A percentile compares a stretch with the other conserved stretches of the same genome.
Evolutionary conservation across 2,329 filamentous ascomycete species (phyloP).

Genomic region (Alternaria sp.): DNA sequence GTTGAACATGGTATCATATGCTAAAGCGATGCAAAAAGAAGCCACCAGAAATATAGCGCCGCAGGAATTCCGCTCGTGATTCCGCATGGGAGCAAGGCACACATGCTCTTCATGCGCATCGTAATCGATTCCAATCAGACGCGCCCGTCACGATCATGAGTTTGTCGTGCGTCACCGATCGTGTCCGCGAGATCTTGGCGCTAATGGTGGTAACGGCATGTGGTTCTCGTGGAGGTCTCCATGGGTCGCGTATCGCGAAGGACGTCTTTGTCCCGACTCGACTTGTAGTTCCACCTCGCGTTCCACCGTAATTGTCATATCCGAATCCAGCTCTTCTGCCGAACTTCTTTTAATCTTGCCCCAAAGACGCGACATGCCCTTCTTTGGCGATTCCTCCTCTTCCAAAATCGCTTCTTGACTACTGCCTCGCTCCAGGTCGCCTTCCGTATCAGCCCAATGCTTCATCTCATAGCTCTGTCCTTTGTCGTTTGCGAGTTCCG

Average conservation of each 20-base stretch:
- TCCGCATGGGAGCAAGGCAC: neutral
- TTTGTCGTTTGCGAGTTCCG: slow-evolving; percentile 22
- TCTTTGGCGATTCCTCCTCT: slow-evolving; percentile 5
- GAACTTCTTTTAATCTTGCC: slow-evolving; percentile 16
- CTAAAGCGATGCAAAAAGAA: neutral
- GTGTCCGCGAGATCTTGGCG: neutral
- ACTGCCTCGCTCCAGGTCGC: slow-evolving; percentile 9
- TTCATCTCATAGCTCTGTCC: slow-evolving; percentile 35
- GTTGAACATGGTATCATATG: slow-evolving; percentile 4
- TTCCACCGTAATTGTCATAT: slow-evolving; percentile 33
- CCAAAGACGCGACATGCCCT: slow-evolving; percentile 16
- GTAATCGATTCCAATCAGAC: neutral
- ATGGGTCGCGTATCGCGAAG: neutral
- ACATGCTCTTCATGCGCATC: neutral
- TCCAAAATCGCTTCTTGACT: slow-evolving; percentile 16
- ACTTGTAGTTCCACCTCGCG: slow-evolving; percentile 28
- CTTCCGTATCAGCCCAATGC: slow-evolving; percentile 28
- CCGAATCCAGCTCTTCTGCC: slow-evolving; percentile 2
- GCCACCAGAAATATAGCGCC: neutral
- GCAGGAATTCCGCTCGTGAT: neutral
- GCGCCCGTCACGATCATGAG: neutral
- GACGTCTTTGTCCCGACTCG: slow-evolving; percentile 14
- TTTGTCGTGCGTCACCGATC: neutral
- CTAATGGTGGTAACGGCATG: slow-evolving; percentile 3
- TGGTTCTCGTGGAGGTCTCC: slow-evolving; percentile 5